phyloP scores from a whole-genome alignment of 129 eudicot species.

The Lonicera japonica region DNA sequence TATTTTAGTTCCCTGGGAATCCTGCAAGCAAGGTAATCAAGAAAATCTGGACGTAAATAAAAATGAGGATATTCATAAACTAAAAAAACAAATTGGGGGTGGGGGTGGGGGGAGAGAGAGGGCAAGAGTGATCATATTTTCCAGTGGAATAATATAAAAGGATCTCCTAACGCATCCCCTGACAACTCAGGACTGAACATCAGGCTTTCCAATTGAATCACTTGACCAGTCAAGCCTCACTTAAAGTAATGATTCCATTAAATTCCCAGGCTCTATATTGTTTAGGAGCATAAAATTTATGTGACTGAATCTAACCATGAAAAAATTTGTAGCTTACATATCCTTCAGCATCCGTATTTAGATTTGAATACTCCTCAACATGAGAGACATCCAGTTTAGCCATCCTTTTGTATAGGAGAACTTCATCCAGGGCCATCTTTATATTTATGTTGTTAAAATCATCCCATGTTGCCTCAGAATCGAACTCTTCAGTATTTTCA shows the following conservation, averaged over 20 bases:
- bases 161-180: neutral
- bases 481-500: slow-evolving; percentile 24
- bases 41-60: neutral
- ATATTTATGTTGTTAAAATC: slow-evolving; percentile 55
- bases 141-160: neutral
- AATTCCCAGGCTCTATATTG: neutral
- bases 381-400: slow-evolving; percentile 37
- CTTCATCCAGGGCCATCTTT: slow-evolving; percentile 54
- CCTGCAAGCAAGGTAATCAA: slow-evolving; percentile 14
- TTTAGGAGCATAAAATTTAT: neutral
- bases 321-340: slow-evolving; percentile 15
- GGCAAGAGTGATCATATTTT: neutral
- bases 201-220: neutral
- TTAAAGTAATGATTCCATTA: neutral
- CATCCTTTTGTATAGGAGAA: slow-evolving; percentile 43
- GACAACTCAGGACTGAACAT: neutral
- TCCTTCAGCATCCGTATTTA: slow-evolving; percentile 16
- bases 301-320: slow-evolving; percentile 16
- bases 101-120: neutral
- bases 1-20: slow-evolving; percentile 10
- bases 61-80: neutral
- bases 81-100: neutral
- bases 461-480: slow-evolving; percentile 49
- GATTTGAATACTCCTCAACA: slow-evolving; percentile 18
- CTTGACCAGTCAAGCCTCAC: neutral